Percentiles rank a stretch among this genome's conserved stretches.
phyloP scores from a whole-genome alignment of 2,329 filamentous ascomycete species.

The Samsoniella hepiali region DNA sequence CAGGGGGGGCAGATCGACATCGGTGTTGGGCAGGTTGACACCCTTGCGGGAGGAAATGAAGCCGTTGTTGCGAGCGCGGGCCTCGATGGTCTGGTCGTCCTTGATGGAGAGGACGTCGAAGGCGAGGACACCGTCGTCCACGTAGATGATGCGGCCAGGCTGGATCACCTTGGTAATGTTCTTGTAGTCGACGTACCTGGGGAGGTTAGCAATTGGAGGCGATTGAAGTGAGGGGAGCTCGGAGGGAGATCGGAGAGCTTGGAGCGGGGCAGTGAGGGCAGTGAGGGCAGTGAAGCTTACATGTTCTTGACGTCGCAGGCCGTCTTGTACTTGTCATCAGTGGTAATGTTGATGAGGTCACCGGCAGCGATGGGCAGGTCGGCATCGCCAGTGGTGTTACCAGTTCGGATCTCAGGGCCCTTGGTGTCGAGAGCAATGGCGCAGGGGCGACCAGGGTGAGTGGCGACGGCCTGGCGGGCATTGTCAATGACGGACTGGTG shows the following conservation, averaged over 20 bases:
- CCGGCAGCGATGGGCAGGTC: constrained; percentile 85
- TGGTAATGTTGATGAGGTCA: constrained; percentile 90
- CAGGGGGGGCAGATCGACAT: constrained; percentile 94
- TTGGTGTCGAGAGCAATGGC: constrained; percentile 87
- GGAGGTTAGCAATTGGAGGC: constrained; percentile 16
- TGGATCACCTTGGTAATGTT: constrained; percentile 99
- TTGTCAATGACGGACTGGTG: constrained; percentile 98
- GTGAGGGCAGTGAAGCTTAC: constrained; percentile 49
- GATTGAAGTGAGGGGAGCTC: not conserved
- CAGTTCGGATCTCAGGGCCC: constrained; percentile 60
- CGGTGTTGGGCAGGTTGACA: constrained; percentile 97
- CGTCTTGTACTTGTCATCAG: constrained; percentile 86
- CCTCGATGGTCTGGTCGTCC: constrained; percentile 85
- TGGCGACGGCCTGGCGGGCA: constrained; percentile 78
- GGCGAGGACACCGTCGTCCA: constrained; percentile 95
- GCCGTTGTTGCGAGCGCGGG: constrained; percentile 90
- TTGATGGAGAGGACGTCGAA: constrained; percentile 88
- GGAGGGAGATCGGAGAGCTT: not conserved
- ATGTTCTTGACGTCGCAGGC: constrained; percentile 88
- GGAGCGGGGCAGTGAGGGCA: constrained; percentile 14
- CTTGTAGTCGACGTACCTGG: constrained; percentile 96
- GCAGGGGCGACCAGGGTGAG: constrained; percentile 76
- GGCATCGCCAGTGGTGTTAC: constrained; percentile 75
- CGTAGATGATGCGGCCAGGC: constrained; percentile 89
- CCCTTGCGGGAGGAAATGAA: constrained; percentile 99